A percentile compares a stretch with the other conserved stretches of the same genome.
These are phyloP conservation scores for Beta vulgaris DNA, from an alignment of 148 eudicot genomes.

Conservation along the genomic window DNA sequence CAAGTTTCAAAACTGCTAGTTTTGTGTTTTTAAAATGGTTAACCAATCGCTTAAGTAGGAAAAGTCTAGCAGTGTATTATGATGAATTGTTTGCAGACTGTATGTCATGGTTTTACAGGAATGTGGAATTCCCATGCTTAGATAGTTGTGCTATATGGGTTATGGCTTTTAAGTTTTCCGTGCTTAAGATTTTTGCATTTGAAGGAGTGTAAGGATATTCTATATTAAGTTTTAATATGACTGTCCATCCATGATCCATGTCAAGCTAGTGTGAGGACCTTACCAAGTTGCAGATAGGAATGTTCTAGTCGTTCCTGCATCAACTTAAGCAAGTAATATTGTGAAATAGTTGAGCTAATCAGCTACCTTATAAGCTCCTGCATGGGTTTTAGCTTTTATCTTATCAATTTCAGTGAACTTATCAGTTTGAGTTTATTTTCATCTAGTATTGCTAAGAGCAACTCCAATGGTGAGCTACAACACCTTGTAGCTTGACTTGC, in stretches of 20 bases:
- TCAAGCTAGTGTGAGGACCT: not conserved
- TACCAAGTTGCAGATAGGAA: not conserved
- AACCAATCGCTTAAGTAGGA: not conserved
- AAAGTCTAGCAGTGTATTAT: not conserved
- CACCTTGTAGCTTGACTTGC: too few species aligned
- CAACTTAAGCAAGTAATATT: too few species aligned
- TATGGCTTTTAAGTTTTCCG: not conserved
- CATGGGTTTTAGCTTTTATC: too few species aligned
- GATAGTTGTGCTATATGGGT: not conserved
- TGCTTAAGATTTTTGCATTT: not conserved
- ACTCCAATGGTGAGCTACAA: too few species aligned
- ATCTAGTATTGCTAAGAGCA: too few species aligned
- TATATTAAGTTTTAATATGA: not conserved
- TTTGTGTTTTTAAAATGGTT: not conserved
- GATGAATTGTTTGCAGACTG: not conserved
- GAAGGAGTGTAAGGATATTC: not conserved
- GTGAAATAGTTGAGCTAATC: too few species aligned
- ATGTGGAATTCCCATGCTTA: not conserved
- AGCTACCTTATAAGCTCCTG: too few species aligned
- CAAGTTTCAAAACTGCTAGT: not conserved
- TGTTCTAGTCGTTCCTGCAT: not conserved
- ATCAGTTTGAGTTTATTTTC: too few species aligned
- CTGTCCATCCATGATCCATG: too few species aligned
- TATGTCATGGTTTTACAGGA: too few species aligned
- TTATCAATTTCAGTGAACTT: too few species aligned